These are phyloP conservation scores for Phytophthora boehmeriae DNA, from an alignment of 352 stramenopile genomes.

Conservation along the genomic window DNA sequence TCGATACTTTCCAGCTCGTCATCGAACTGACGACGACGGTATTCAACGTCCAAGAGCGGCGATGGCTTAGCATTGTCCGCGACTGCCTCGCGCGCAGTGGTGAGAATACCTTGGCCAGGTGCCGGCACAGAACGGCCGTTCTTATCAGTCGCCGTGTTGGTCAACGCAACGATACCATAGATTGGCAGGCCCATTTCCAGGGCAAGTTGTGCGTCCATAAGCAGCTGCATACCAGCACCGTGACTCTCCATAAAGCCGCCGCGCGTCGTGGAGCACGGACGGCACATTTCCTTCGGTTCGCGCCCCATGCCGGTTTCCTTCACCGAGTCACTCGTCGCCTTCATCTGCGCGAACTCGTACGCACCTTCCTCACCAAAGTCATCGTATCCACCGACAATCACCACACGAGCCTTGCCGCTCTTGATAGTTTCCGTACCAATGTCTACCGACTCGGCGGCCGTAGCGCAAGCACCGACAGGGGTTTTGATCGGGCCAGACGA, in stretches of 20 bases:
- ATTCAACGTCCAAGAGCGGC: slow-evolving; percentile 72
- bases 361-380: slow-evolving; percentile 88
- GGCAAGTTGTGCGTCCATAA: slow-evolving; percentile 89
- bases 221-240: slow-evolving; percentile 84
- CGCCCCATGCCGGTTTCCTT: slow-evolving; percentile 83
- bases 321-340: slow-evolving; percentile 85
- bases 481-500: slow-evolving; percentile 91
- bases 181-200: slow-evolving; percentile 90
- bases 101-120: slow-evolving; percentile 87
- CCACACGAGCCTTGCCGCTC: slow-evolving; percentile 83
- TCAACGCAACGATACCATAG: slow-evolving; percentile 83
- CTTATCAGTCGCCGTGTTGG: slow-evolving; percentile 90
- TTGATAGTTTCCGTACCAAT: slow-evolving; percentile 91
- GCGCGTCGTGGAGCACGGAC: slow-evolving; percentile 77
- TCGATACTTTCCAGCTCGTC: slow-evolving; percentile 75
- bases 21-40: slow-evolving; percentile 80
- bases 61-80: slow-evolving; percentile 33
- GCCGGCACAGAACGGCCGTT: slow-evolving; percentile 84
- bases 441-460: slow-evolving; percentile 86
- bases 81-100: slow-evolving; percentile 68
- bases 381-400: slow-evolving; percentile 87
- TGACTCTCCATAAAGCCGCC: slow-evolving; percentile 91
- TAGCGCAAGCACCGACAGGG: slow-evolving; percentile 85
- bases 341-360: slow-evolving; percentile 91
- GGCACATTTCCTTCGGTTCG: slow-evolving; percentile 83